These are phyloP conservation scores for Emericellopsis atlantica DNA, from an alignment of 2,329 filamentous ascomycete species.

Conservation along the genomic window DNA sequence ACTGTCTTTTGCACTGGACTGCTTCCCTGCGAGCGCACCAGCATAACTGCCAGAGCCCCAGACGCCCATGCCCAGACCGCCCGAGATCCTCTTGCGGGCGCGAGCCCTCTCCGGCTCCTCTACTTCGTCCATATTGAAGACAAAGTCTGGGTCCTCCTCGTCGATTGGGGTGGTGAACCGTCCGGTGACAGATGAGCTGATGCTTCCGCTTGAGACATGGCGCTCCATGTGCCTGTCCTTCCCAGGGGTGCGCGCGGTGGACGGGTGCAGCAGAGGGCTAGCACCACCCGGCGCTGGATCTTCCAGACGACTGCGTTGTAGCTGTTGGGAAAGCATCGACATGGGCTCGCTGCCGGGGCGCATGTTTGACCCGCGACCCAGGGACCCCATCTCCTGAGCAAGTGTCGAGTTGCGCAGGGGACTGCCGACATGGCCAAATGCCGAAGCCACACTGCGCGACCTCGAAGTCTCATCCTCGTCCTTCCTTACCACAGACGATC, in stretches of 20 bases:
- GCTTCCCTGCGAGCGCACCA: constrained; percentile 16
- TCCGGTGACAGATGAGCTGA: constrained; percentile 39
- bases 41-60: constrained; percentile 26
- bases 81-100: constrained; percentile 35
- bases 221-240: constrained; percentile 34
- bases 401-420: constrained; percentile 52
- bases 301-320: constrained; percentile 45
- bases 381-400: constrained; percentile 33
- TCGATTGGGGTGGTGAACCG: constrained; percentile 53
- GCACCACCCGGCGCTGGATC: constrained; percentile 24
- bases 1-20: constrained; percentile 4
- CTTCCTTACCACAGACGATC: constrained; percentile 43
- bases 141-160: constrained; percentile 50
- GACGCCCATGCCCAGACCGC: constrained; percentile 23
- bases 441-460: constrained; percentile 29
- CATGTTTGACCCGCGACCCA: constrained; percentile 14
- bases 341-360: constrained; percentile 37
- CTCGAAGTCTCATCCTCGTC: constrained; percentile 39
- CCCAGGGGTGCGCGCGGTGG: constrained; percentile 28
- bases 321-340: constrained; percentile 47
- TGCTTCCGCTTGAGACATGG: constrained; percentile 46
- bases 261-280: constrained; percentile 39
- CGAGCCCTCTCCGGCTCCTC: constrained; percentile 34
- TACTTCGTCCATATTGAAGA: constrained; percentile 55
- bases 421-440: constrained; percentile 54